Percentiles rank a stretch among this genome's conserved stretches.
Evolutionary conservation across 2,329 filamentous ascomycete genomes (phyloP).

Genomic region (Pseudogymnoascus sp.): DNA sequence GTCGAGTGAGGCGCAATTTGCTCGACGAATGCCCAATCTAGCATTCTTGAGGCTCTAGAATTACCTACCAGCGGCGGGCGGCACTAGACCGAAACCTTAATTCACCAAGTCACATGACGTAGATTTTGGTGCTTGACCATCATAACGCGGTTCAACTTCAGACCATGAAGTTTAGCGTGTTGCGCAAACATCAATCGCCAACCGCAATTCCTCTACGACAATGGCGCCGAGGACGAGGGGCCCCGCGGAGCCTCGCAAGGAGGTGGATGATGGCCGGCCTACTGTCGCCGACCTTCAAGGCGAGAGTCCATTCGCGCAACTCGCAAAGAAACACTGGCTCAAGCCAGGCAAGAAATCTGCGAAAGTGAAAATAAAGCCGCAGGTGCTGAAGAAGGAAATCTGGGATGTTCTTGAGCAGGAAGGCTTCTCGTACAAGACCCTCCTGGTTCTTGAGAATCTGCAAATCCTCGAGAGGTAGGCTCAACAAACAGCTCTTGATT

Average conservation of each 20-base stretch:
- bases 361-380: slow-evolving; percentile 66
- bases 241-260: slow-evolving; percentile 23
- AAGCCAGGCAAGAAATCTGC: slow-evolving; percentile 52
- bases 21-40: not conserved
- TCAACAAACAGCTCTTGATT: not conserved
- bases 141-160: slow-evolving; percentile 8
- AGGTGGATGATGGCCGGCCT: slow-evolving; percentile 43
- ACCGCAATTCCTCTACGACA: slow-evolving; percentile 11
- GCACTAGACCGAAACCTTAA: slow-evolving; percentile 5
- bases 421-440: slow-evolving; percentile 66
- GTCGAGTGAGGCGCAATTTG: not conserved
- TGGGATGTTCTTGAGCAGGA: slow-evolving; percentile 85
- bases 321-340: slow-evolving; percentile 83
- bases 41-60: slow-evolving; percentile 7
- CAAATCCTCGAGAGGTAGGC: slow-evolving; percentile 76
- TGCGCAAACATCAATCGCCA: slow-evolving; percentile 9
- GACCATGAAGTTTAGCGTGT: slow-evolving; percentile 3
- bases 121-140: slow-evolving; percentile 1
- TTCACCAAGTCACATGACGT: slow-evolving; percentile 11
- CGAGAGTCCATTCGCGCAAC: slow-evolving; percentile 63
- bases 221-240: slow-evolving; percentile 28
- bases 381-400: slow-evolving; percentile 77
- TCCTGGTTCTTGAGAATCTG: slow-evolving; percentile 79
- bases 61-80: not conserved
- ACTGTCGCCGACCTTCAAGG: slow-evolving; percentile 63